Percentiles rank a stretch among this genome's conserved stretches.
Conservation (phyloP, 202 grass and related monocot species). For the Carex arenaria region DNA sequence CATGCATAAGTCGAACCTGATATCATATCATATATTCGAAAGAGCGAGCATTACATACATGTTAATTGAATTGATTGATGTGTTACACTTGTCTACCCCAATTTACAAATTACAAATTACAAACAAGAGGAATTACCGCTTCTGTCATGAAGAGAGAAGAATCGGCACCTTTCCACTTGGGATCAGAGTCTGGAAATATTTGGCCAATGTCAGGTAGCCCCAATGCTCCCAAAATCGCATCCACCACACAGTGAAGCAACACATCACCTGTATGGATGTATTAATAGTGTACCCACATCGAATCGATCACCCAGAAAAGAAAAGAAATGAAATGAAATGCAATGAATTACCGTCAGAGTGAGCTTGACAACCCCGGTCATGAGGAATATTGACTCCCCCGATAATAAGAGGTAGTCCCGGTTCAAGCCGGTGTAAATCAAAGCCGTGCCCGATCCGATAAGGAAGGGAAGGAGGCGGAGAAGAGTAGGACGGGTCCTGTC, state of each 20-base stretch:
- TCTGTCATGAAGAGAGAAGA: constrained; percentile 91
- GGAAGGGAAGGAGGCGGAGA: constrained; percentile 68
- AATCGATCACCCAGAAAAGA: not conserved
- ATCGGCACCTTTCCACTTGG: constrained; percentile 83
- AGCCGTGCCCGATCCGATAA: constrained; percentile 84
- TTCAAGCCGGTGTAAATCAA: constrained; percentile 98
- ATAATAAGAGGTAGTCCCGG: constrained; percentile 85
- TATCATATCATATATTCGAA: not conserved
- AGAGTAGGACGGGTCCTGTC: constrained; percentile 29
- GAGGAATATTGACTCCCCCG: constrained; percentile 81
- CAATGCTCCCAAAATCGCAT: constrained; percentile 91
- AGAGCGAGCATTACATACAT: too few species aligned
- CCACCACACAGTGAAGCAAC: constrained; percentile 97
- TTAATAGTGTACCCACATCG: too few species aligned
- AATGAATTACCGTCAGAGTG: constrained; percentile 78
- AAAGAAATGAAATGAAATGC: not conserved
- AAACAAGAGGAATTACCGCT: constrained; percentile 24
- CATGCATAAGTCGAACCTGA: constrained; percentile 96
- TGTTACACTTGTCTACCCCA: too few species aligned
- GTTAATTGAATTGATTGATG: too few species aligned
- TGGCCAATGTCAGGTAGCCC: constrained; percentile 97
- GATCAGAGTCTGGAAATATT: constrained; percentile 95
- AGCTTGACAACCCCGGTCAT: constrained; percentile 93
- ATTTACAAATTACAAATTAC: too few species aligned
- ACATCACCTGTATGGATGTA: constrained; percentile 60